These are phyloP conservation scores for Sporothrix brasiliensis DNA, from an alignment of 2,329 filamentous ascomycete species.

Conservation along the genomic window DNA sequence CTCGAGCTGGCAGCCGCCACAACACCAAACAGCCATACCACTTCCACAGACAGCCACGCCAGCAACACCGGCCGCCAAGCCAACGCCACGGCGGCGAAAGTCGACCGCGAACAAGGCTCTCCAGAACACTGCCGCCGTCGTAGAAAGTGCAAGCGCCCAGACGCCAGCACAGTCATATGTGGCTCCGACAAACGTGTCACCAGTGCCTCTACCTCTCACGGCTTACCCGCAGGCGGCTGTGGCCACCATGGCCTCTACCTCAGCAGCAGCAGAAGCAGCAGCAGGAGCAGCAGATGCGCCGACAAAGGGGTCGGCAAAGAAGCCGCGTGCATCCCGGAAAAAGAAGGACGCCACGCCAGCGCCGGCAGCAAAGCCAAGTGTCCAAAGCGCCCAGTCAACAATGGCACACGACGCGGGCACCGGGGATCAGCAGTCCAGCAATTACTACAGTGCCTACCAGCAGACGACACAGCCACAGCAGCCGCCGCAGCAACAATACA, in stretches of 20 bases:
- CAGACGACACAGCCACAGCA: neutral
- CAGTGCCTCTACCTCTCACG: constrained; percentile 15
- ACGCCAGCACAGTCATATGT: neutral
- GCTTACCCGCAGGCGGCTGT: neutral
- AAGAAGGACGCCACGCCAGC: neutral
- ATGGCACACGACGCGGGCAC: neutral
- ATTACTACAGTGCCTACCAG: neutral
- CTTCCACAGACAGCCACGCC: neutral
- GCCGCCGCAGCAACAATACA: constrained; percentile 21
- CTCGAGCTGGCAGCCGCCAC: neutral
- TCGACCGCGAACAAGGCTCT: constrained; percentile 17
- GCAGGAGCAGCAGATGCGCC: neutral
- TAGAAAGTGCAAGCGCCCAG: neutral
- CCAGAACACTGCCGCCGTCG: neutral
- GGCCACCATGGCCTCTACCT: neutral
- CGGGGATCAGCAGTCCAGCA: neutral
- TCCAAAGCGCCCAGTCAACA: neutral
- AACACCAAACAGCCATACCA: neutral
- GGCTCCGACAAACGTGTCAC: neutral
- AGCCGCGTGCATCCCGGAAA: constrained; percentile 26
- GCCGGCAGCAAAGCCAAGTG: neutral
- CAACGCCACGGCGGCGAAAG: constrained; percentile 1
- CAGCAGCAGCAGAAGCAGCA: neutral
- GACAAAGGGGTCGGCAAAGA: constrained; percentile 16
- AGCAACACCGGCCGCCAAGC: neutral